These are phyloP conservation scores for Ichthyophonus hoferi DNA, from an alignment of 208 protist genomes.

Conservation along the genomic window DNA sequence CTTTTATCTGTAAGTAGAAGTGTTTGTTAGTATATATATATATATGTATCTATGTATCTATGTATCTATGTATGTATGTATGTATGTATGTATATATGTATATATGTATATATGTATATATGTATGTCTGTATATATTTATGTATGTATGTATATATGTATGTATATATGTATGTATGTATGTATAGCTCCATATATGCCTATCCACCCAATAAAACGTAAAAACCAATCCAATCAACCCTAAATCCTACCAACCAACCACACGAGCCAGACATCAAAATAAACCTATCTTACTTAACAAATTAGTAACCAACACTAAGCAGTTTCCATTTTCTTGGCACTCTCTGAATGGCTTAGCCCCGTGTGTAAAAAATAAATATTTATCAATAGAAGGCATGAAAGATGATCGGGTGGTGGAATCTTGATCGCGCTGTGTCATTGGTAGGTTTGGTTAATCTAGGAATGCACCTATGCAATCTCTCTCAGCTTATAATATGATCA, in stretches of 20 bases:
- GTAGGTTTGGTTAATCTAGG: too few species aligned
- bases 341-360: not conserved
- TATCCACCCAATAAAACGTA: too few species aligned
- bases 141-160: slow-evolving; percentile 5
- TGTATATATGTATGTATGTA: slow-evolving; percentile 2
- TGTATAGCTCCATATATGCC: too few species aligned
- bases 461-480: too few species aligned
- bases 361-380: not conserved
- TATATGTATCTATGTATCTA: slow-evolving; percentile 2
- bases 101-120: not conserved
- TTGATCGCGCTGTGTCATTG: not conserved
- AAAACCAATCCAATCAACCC: too few species aligned
- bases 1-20: not conserved
- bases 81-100: not conserved
- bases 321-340: not conserved
- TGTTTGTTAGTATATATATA: not conserved
- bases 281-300: not conserved
- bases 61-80: slow-evolving; percentile 14
- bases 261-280: too few species aligned
- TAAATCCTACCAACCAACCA: too few species aligned
- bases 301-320: not conserved
- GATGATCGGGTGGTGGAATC: not conserved
- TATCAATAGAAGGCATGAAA: not conserved
- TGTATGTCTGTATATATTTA: not conserved
- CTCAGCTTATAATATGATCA: too few species aligned